These are phyloP conservation scores for Arthrobotrys pseudoclavata DNA, from an alignment of 2,329 filamentous ascomycete genomes.

Conservation along the genomic window DNA sequence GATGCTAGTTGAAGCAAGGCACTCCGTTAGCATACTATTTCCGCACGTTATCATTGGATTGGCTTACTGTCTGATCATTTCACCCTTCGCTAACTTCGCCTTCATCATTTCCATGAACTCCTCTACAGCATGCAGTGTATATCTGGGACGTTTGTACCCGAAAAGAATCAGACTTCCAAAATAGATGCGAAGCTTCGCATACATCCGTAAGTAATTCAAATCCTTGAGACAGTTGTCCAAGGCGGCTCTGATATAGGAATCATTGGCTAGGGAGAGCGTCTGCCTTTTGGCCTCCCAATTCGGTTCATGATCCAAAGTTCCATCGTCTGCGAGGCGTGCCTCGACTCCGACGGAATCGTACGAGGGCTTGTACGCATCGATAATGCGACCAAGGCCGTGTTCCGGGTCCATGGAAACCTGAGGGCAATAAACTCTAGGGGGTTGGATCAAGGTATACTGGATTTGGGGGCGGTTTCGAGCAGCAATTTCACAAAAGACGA, in stretches of 20 bases:
- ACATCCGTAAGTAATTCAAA: conserved; percentile 61
- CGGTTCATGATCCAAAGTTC: conserved; percentile 25
- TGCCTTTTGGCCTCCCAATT: conserved; percentile 55
- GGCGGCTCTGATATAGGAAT: conserved; percentile 58
- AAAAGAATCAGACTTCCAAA: conserved; percentile 63
- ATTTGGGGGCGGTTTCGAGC: conserved; percentile 60
- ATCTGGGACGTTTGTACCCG: conserved; percentile 58
- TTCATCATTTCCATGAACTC: conserved; percentile 60
- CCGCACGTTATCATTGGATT: not conserved
- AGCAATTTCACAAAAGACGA: conserved; percentile 62
- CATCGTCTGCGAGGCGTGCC: conserved; percentile 53
- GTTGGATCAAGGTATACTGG: conserved; percentile 57
- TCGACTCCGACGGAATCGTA: conserved; percentile 56
- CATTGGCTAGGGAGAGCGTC: conserved; percentile 60
- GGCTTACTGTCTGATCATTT: conserved; percentile 62
- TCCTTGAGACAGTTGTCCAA: conserved; percentile 61
- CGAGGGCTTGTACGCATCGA: conserved; percentile 59
- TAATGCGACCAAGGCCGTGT: conserved; percentile 59
- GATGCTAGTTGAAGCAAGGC: conserved; percentile 29
- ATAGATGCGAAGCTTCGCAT: conserved; percentile 62
- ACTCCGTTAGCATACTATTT: conserved; percentile 2
- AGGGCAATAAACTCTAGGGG: conserved; percentile 42
- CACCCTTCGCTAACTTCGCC: conserved; percentile 56
- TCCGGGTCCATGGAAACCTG: conserved; percentile 52
- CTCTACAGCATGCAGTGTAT: conserved; percentile 53